A percentile compares a stretch with the other conserved stretches of the same genome.
Conservation (phyloP, 2,329 filamentous ascomycete genomes). For the Trichoderma sp. region DNA sequence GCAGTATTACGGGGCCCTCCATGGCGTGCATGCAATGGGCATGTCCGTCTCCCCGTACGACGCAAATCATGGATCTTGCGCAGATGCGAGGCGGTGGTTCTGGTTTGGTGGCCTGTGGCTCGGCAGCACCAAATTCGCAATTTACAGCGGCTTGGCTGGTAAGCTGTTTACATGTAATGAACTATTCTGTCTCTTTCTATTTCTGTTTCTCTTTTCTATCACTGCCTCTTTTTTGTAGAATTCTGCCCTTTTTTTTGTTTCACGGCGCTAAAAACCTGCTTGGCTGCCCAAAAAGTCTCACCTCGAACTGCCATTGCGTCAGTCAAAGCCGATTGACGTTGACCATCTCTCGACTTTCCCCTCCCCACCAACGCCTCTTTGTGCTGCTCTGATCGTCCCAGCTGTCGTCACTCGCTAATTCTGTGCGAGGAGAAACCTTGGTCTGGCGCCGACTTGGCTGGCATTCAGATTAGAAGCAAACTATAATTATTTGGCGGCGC, state of each 20-base stretch:
- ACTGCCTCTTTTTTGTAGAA: too few relatives aligned
- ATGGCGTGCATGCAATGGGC: neutral
- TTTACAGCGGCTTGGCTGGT: neutral
- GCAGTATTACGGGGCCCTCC: neutral
- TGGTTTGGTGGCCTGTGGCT: conserved; percentile 8
- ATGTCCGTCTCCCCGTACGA: neutral
- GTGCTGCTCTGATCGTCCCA: conserved; percentile 2
- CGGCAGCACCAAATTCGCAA: conserved; percentile 3
- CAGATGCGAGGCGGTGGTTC: neutral
- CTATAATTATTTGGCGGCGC: conserved; percentile 6
- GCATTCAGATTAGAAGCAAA: conserved; percentile 5
- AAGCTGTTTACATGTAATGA: too few relatives aligned
- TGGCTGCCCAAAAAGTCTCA: neutral
- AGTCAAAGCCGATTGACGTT: conserved; percentile 6
- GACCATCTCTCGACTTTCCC: neutral
- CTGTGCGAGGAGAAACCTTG: conserved; percentile 15
- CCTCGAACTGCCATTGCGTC: conserved; percentile 4
- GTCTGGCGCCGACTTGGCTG: neutral
- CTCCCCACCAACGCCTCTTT: conserved; percentile 16
- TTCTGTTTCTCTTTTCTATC: neutral
- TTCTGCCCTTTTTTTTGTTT: neutral
- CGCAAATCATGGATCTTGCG: neutral
- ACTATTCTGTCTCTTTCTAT: neutral
- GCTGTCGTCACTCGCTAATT: conserved; percentile 13
- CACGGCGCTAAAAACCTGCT: neutral